Base-by-base conservation (phyloP, 345 rosid species). In the Euphorbia pulcherrima region DNA sequence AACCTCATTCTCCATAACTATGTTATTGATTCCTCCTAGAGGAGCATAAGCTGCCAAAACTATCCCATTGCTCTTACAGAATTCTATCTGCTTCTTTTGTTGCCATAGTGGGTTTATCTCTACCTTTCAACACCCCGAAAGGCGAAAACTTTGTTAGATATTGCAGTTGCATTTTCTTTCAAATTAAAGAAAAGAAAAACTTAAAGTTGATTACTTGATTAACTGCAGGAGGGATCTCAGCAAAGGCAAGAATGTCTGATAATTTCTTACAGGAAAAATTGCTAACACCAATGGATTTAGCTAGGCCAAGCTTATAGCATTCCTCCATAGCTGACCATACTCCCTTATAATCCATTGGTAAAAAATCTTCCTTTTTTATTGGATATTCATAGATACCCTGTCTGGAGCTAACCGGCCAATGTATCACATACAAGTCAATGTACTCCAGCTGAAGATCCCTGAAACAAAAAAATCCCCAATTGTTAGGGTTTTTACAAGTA, bases 91-190 rank as follows among this genome's bases (percentile, higher is more conserved):
- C 66, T 81, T 81, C 65, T 73, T 85, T 65, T 92, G 98, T 78
- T 88, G 91, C 96, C 95, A 90, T 8, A 84, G 63, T 56, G 98
- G 98, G 84, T 86, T 88, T 62, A 90, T 54, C 79, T 93, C 97
- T 78, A 93, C 97, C 98, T 86, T 76, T 68, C 54, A 50, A 71
- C 13, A 46, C 47, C 26, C 60, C 37, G 59, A 60, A 3, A 44
- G n/a, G n/a, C n/a, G n/a, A 26, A 35, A 5, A 47, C 51, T 41
- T 48, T 20, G n/a, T 48, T 48, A 48, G n/a, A 16, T 48, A 17
- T 17, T 16, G 18, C 21, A 18, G n/a, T 1, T 48, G 0, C 18
- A 16, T 17, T 16, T 16, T 48, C 18, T 16, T 48, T 47, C 20
- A 1, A 2, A 47, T 6, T 14, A 48, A 48, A 48, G 4, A 5